Conservation (phyloP, 1,284 basidiomycete genomes). For the Cystobasidium sp. region DNA sequence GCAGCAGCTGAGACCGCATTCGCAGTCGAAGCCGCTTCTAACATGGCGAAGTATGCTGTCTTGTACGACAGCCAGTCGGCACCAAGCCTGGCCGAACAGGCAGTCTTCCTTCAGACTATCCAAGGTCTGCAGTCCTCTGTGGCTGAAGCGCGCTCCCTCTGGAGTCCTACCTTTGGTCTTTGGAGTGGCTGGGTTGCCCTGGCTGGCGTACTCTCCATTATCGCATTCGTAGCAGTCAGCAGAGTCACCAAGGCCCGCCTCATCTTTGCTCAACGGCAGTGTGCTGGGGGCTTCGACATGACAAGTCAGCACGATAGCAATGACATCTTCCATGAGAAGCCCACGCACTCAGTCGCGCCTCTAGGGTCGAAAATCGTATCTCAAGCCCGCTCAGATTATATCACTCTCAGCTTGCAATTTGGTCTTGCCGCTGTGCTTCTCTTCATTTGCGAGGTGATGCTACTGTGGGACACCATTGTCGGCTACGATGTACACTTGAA, state of each 20-base stretch:
- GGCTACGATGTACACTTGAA: constrained; percentile 33
- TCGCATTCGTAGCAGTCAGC: constrained; percentile 33
- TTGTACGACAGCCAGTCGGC: neutral
- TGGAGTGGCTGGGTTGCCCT: constrained; percentile 40
- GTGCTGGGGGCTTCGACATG: neutral
- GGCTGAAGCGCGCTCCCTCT: constrained; percentile 4
- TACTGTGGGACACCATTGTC: constrained; percentile 30
- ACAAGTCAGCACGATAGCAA: constrained; percentile 9
- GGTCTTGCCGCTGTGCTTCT: constrained; percentile 26
- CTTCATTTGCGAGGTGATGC: constrained; percentile 29
- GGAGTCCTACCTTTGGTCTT: constrained; percentile 20
- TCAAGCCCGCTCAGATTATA: constrained; percentile 28
- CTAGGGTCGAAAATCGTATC: neutral
- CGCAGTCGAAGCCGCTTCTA: neutral
- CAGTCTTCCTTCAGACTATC: constrained; percentile 16
- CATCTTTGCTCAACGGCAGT: constrained; percentile 8
- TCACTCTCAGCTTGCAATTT: constrained; percentile 33
- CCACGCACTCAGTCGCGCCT: neutral
- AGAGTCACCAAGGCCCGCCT: constrained; percentile 40
- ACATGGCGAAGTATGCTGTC: constrained; percentile 8
- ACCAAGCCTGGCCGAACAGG: constrained; percentile 1
- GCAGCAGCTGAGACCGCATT: no score
- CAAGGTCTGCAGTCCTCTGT: neutral
- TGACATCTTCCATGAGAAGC: constrained; percentile 23
- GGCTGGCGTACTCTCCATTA: constrained; percentile 6